A percentile compares a stretch with the other conserved stretches of the same genome.
Evolutionary conservation across 176 grass and related monocot species (phyloP).

Genomic region (Triticum timopheevii): DNA sequence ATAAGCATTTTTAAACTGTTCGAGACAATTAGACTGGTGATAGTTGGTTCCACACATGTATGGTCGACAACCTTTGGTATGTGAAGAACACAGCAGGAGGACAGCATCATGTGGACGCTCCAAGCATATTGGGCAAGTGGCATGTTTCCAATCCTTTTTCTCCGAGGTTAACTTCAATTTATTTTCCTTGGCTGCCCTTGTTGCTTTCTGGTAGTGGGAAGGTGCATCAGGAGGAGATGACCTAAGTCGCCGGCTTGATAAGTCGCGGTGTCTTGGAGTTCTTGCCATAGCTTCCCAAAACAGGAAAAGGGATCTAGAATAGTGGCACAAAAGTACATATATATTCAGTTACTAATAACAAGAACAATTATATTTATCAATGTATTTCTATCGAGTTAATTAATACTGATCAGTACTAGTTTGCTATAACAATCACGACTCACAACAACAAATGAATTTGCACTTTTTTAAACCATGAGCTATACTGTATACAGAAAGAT

Average conservation of each 20-base stretch:
- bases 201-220: slow-evolving; percentile 24
- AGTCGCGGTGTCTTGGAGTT: slow-evolving; percentile 20
- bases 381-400: background rate
- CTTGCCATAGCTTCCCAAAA: slow-evolving; percentile 61
- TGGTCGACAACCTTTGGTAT: slow-evolving; percentile 79
- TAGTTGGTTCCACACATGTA: slow-evolving; percentile 85
- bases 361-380: background rate
- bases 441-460: background rate
- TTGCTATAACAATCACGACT: slow-evolving; percentile 20
- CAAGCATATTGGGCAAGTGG: slow-evolving; percentile 81
- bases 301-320: slow-evolving; percentile 16
- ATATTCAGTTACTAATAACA: slow-evolving; percentile 21
- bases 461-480: background rate
- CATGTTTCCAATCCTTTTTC: slow-evolving; percentile 71
- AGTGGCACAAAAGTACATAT: slow-evolving; percentile 20
- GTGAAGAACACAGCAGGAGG: slow-evolving; percentile 83
- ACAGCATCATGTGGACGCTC: slow-evolving; percentile 84
- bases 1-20: slow-evolving; percentile 76
- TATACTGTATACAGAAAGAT: background rate
- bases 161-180: slow-evolving; percentile 35
- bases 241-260: slow-evolving; percentile 12
- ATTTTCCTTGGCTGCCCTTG: slow-evolving; percentile 39
- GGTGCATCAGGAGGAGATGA: slow-evolving; percentile 22
- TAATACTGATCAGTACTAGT: background rate
- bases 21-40: slow-evolving; percentile 84